Percentiles rank a stretch among this genome's conserved stretches.
These are phyloP conservation scores for Colletotrichum liaoningense DNA, from an alignment of 2,329 filamentous ascomycete genomes.

Conservation along the genomic window DNA sequence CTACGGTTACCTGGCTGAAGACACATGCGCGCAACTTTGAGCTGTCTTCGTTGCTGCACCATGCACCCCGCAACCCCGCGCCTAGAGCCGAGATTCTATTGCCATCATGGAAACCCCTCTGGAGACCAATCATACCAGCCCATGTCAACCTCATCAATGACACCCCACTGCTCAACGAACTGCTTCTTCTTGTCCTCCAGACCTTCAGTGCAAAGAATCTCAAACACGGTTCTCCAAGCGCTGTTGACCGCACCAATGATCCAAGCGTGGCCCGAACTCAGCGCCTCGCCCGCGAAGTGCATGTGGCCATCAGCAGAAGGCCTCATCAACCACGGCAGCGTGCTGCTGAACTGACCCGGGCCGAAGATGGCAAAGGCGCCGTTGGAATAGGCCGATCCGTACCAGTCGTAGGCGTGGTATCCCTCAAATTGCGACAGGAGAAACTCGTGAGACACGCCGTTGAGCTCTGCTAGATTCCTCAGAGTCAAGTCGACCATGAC, in stretches of 20 bases:
- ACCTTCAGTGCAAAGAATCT: slow-evolving; percentile 37
- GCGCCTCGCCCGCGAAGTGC: slow-evolving; percentile 42
- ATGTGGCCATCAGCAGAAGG: slow-evolving; percentile 39
- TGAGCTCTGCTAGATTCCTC: slow-evolving; percentile 37
- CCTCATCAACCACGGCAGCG: slow-evolving; percentile 39
- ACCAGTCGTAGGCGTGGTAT: slow-evolving; percentile 40
- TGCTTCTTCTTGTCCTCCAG: slow-evolving; percentile 37
- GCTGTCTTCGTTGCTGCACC: neutral
- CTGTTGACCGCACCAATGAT: slow-evolving; percentile 42
- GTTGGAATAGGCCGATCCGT: slow-evolving; percentile 38
- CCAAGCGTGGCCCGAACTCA: slow-evolving; percentile 42
- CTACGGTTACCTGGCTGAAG: neutral
- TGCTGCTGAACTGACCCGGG: slow-evolving; percentile 39
- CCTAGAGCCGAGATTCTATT: neutral
- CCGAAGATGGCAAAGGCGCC: slow-evolving; percentile 42
- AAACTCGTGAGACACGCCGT: slow-evolving; percentile 39
- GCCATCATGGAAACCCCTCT: slow-evolving; percentile 1
- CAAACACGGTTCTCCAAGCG: slow-evolving; percentile 39
- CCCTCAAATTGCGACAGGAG: slow-evolving; percentile 36
- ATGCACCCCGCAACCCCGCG: neutral
- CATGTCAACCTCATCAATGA: slow-evolving; percentile 40
- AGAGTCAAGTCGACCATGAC: slow-evolving; percentile 38
- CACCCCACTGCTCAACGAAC: slow-evolving; percentile 37
- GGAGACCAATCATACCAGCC: slow-evolving; percentile 40
- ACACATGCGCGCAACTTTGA: too few relatives aligned